A percentile compares a stretch with the other conserved stretches of the same genome.
These are phyloP conservation scores for Starmerella stellata DNA, from an alignment of 805 yeast genomes.

Conservation along the genomic window DNA sequence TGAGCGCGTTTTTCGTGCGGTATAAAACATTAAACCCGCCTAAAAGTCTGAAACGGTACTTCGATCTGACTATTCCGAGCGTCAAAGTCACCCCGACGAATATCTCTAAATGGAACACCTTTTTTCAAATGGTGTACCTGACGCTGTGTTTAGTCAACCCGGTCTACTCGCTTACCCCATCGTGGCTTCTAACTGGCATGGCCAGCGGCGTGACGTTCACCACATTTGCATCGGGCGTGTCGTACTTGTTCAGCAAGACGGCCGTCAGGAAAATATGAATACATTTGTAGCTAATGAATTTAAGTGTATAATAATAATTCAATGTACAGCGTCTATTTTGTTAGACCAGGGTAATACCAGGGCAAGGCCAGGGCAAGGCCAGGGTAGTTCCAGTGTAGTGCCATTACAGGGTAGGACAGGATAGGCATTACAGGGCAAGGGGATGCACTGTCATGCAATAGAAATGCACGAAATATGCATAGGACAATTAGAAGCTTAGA, in stretches of 20 bases:
- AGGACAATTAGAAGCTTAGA: too few relatives aligned
- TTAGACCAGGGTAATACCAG: too few relatives aligned
- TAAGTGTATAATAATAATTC: too few relatives aligned
- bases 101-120: conserved; percentile 77
- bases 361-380: too few relatives aligned
- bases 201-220: conserved; percentile 37
- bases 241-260: conserved; percentile 20
- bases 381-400: too few relatives aligned
- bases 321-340: too few relatives aligned
- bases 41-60: conserved; percentile 47
- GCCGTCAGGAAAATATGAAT: conserved; percentile 18
- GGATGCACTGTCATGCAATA: too few relatives aligned
- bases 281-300: too few relatives aligned
- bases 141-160: conserved; percentile 45
- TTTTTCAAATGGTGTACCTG: conserved; percentile 77
- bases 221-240: conserved; percentile 53
- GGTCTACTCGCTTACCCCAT: conserved; percentile 25
- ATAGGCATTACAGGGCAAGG: too few relatives aligned
- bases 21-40: conserved; percentile 61
- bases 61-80: conserved; percentile 64
- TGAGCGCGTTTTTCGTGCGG: conserved; percentile 55
- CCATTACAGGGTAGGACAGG: too few relatives aligned
- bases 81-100: conserved; percentile 77
- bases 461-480: too few relatives aligned
- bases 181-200: conserved; percentile 18